A percentile compares a stretch with the other conserved stretches of the same genome.
Conservation (phyloP, 1,284 basidiomycete species). For the Agaricales sp. region DNA sequence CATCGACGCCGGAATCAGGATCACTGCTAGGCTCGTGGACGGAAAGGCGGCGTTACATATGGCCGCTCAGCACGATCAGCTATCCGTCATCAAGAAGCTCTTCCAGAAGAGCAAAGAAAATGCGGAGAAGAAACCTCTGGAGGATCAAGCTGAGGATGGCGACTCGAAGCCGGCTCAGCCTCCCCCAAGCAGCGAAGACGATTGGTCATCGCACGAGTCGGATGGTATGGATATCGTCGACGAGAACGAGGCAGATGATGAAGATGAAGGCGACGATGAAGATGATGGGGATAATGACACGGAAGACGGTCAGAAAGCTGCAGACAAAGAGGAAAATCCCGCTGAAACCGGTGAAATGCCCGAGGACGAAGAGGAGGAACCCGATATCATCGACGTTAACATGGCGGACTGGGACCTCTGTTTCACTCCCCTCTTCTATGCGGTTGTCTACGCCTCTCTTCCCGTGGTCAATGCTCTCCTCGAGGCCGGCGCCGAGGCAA, state of each 20-base stretch:
- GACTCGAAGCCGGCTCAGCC: constrained; percentile 16
- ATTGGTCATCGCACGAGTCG: constrained; percentile 30
- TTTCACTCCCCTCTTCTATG: constrained; percentile 41
- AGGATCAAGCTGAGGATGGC: constrained; percentile 17
- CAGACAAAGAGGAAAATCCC: constrained; percentile 11
- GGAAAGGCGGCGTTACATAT: constrained; percentile 44
- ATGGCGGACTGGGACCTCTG: constrained; percentile 46
- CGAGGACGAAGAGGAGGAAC: constrained; percentile 35
- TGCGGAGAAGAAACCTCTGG: constrained; percentile 19
- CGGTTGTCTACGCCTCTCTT: constrained; percentile 34
- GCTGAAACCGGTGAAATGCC: constrained; percentile 25
- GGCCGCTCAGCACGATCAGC: constrained; percentile 36
- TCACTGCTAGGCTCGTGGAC: constrained; percentile 43
- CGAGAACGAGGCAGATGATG: constrained; percentile 19
- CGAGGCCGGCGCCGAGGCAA: constrained; percentile 29
- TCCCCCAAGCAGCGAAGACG: constrained; percentile 30
- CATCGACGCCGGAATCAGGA: constrained; percentile 41
- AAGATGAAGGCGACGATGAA: constrained; percentile 22
- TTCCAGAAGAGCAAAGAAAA: constrained; percentile 36
- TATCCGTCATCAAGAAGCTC: constrained; percentile 33
- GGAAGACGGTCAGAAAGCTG: constrained; percentile 16
- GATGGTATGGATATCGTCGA: constrained; percentile 22
- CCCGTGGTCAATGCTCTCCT: constrained; percentile 35
- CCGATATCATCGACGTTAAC: constrained; percentile 44
- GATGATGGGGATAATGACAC: constrained; percentile 19